Percentiles rank a stretch among this genome's conserved stretches.
phyloP scores from a whole-genome alignment of 495 filamentous ascomycete species.

The Baudoinia panamericana region DNA sequence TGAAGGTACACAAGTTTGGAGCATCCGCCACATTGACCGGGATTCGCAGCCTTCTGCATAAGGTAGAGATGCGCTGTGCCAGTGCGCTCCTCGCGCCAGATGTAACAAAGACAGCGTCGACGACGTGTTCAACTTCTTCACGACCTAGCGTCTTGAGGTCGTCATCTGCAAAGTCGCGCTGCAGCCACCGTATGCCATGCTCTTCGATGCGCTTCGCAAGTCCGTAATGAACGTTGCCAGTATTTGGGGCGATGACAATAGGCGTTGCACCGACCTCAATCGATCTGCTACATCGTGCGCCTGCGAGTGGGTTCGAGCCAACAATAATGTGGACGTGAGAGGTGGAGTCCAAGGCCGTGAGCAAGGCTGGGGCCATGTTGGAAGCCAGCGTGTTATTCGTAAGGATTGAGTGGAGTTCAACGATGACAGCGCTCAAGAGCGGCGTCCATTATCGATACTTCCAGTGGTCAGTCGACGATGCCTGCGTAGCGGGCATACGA shows the following conservation, averaged over 20 bases:
- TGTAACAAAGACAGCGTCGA: constrained; percentile 89
- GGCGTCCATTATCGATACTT: no score
- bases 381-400: no score
- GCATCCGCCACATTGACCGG: constrained; percentile 88
- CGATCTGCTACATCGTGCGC: constrained; percentile 65
- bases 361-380: constrained; percentile 41
- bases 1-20: constrained; percentile 79
- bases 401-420: no score
- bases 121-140: constrained; percentile 61
- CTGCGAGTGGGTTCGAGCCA: constrained; percentile 75
- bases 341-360: constrained; percentile 63
- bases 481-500: no score
- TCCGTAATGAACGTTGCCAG: constrained; percentile 53
- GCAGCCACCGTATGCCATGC: constrained; percentile 58
- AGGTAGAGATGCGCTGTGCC: constrained; percentile 56
- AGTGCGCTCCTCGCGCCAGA: constrained; percentile 33
- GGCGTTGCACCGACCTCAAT: constrained; percentile 77
- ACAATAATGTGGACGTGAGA: constrained; percentile 75
- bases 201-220: constrained; percentile 60
- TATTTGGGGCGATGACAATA: constrained; percentile 63
- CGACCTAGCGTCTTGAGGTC: constrained; percentile 67
- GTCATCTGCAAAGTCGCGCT: constrained; percentile 53
- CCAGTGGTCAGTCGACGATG: no score
- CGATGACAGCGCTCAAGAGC: no score
- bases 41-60: constrained; percentile 69